Conservation (phyloP, 1,284 basidiomycete species). For the Pseudozyma hubeiensis region DNA sequence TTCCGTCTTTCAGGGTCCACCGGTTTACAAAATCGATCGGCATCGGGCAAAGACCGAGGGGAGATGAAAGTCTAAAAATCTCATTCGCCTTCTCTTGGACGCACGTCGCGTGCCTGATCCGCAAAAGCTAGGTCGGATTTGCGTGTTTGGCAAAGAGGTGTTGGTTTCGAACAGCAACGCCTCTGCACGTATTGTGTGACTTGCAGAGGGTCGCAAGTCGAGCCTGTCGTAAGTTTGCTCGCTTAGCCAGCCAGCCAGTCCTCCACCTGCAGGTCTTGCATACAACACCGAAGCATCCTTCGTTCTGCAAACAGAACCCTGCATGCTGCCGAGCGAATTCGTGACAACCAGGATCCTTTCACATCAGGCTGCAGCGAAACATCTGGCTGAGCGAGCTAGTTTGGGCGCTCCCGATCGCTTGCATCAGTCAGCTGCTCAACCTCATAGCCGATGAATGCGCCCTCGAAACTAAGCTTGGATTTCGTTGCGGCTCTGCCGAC, state of each 20-base stretch:
- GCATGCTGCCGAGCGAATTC: conserved; percentile 7
- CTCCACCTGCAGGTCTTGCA: conserved; percentile 26
- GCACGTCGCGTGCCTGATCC: conserved; percentile 11
- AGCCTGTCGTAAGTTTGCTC: not conserved
- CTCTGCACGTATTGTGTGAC: too few species aligned
- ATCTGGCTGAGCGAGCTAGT: not conserved
- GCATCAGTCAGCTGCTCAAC: conserved; percentile 4
- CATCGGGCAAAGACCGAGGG: not conserved
- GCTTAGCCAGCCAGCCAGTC: conserved; percentile 1
- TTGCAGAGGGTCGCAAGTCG: too few species aligned
- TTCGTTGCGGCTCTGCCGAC: conserved; percentile 3
- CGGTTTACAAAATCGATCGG: not conserved
- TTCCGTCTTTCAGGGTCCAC: not conserved
- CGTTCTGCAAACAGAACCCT: conserved; percentile 23
- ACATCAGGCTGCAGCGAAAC: not conserved
- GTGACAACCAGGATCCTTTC: conserved; percentile 6
- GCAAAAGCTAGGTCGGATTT: not conserved
- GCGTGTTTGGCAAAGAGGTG: too few species aligned
- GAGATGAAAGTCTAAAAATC: too few species aligned
- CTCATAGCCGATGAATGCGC: not conserved
- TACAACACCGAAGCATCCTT: conserved; percentile 26
- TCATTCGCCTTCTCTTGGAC: not conserved
- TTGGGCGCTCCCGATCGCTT: not conserved
- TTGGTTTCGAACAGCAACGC: not conserved
- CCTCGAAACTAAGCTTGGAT: not conserved